These are phyloP conservation scores for Strobilomyces dryophilus DNA, from an alignment of 768 basidiomycete genomes.

Conservation along the genomic window DNA sequence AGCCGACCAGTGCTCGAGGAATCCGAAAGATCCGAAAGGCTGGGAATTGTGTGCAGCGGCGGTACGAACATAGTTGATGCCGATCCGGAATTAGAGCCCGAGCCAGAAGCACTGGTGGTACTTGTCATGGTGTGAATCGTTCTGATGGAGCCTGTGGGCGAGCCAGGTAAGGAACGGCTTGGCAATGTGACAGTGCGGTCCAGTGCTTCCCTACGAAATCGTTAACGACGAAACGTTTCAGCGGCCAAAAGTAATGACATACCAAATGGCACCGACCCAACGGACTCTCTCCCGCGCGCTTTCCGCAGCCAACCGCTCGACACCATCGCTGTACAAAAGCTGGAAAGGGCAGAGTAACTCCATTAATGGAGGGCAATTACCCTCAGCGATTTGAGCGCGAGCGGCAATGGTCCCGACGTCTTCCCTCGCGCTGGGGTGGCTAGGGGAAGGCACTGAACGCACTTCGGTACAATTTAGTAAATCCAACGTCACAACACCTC, in stretches of 20 bases:
- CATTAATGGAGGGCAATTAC: slow-evolving; percentile 45
- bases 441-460: slow-evolving; percentile 75
- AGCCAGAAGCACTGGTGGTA: slow-evolving; percentile 36
- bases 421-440: slow-evolving; percentile 74
- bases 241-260: slow-evolving; percentile 19
- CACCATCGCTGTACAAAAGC: slow-evolving; percentile 84
- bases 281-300: slow-evolving; percentile 80
- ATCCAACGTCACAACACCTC: slow-evolving; percentile 84
- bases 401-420: slow-evolving; percentile 89
- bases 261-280: slow-evolving; percentile 93
- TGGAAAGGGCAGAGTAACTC: slow-evolving; percentile 88
- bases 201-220: slow-evolving; percentile 63
- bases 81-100: slow-evolving; percentile 43
- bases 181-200: slow-evolving; percentile 57
- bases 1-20: slow-evolving; percentile 37
- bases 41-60: slow-evolving; percentile 64
- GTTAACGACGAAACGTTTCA: neutral
- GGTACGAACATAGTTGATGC: slow-evolving; percentile 77
- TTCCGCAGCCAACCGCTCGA: slow-evolving; percentile 86
- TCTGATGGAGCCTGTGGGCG: slow-evolving; percentile 57
- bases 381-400: slow-evolving; percentile 47
- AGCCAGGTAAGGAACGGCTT: slow-evolving; percentile 39
- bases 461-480: slow-evolving; percentile 84
- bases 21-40: slow-evolving; percentile 64
- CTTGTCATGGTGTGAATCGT: slow-evolving; percentile 59